Evolutionary conservation across 805 yeast genomes (phyloP).

Genomic region (Wickerhamomyces rabaulensis): DNA sequence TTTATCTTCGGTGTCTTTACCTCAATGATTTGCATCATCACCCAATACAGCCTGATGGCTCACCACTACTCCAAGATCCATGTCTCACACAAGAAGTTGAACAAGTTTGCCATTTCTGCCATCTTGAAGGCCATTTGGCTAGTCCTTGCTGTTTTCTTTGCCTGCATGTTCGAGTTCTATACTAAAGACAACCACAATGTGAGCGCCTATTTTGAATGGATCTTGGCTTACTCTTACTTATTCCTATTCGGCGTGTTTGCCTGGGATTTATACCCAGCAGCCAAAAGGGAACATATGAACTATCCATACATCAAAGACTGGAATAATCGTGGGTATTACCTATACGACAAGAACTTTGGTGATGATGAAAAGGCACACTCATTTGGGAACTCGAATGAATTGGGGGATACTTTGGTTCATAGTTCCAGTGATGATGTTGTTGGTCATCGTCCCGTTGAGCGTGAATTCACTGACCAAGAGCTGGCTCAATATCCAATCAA

Average conservation of each 20-base stretch:
- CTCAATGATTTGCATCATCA: constrained; percentile 38
- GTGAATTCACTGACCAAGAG: constrained; percentile 21
- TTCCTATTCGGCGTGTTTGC: constrained; percentile 56
- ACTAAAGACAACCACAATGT: constrained; percentile 27
- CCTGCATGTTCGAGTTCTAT: constrained; percentile 53
- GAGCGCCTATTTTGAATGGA: constrained; percentile 67
- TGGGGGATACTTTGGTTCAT: constrained; percentile 2
- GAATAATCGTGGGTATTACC: constrained; percentile 19
- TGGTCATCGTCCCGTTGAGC: not conserved
- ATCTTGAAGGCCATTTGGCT: constrained; percentile 62
- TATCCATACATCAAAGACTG: constrained; percentile 20
- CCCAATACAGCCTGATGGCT: constrained; percentile 44
- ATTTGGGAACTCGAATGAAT: constrained; percentile 1
- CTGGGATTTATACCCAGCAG: constrained; percentile 66
- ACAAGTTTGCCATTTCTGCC: constrained; percentile 44
- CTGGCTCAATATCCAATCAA: constrained; percentile 18
- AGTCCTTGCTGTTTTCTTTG: constrained; percentile 57
- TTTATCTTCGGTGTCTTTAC: constrained; percentile 66
- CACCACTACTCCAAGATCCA: constrained; percentile 35
- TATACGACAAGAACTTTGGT: constrained; percentile 20
- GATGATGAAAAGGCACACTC: constrained; percentile 2
- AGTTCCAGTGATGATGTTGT: not conserved
- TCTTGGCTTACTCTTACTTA: constrained; percentile 81
- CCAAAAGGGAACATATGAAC: constrained; percentile 28
- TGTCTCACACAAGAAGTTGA: constrained; percentile 28